phyloP scores from a whole-genome alignment of 2,329 filamentous ascomycete genomes.

The Fusarium compactum region DNA sequence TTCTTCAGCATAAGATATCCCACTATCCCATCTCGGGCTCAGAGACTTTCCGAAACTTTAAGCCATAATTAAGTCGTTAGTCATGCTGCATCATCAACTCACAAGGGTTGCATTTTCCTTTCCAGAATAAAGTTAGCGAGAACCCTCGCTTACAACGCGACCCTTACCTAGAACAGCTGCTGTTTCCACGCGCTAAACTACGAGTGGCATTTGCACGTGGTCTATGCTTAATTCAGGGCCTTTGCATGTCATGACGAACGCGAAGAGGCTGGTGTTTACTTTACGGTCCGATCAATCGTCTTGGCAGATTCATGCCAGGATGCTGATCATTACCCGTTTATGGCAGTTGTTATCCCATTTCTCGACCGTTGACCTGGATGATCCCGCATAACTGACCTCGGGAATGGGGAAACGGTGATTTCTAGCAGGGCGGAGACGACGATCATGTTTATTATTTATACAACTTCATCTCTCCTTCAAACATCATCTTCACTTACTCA shows the following conservation, averaged over 20 bases:
- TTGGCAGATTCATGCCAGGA: background rate
- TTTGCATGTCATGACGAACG: background rate
- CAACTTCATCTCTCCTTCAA: too few relatives aligned
- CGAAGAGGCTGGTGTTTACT: too few relatives aligned
- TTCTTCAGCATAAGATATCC: background rate
- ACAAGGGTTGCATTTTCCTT: background rate
- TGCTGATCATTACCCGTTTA: background rate
- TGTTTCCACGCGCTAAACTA: conserved; percentile 1
- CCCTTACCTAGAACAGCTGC: background rate
- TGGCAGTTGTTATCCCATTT: background rate
- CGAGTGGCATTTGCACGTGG: background rate
- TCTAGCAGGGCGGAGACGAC: background rate
- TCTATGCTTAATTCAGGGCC: background rate
- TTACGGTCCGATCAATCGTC: conserved; percentile 1
- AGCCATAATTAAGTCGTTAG: background rate
- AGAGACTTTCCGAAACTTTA: background rate
- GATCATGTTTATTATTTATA: background rate
- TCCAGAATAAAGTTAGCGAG: background rate
- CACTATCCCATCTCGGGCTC: background rate
- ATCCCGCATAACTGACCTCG: background rate
- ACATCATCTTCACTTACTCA: background rate
- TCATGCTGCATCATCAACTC: background rate
- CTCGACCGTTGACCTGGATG: background rate
- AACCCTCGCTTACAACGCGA: background rate
- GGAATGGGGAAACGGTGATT: background rate